Percentiles rank a stretch among this genome's conserved stretches.
Conservation (phyloP, 176 grass and related monocot species). For the Areca catechu region DNA sequence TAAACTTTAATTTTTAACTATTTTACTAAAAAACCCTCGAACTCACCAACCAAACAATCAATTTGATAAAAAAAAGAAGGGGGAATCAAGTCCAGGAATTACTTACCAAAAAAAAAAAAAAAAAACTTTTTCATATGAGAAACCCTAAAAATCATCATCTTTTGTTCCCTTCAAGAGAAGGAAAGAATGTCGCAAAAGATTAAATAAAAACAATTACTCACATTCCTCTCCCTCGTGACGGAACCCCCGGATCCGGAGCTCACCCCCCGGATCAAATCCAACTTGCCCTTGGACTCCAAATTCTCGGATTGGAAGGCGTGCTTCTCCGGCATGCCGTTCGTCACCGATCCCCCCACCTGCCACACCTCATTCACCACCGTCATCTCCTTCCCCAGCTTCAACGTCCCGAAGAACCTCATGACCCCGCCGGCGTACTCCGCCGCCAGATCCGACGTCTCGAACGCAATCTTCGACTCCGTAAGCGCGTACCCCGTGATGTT, state of each 20-base stretch:
- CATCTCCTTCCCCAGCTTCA: constrained; percentile 5
- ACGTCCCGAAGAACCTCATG: constrained; percentile 22
- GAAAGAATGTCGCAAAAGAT: neutral
- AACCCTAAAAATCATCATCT: neutral
- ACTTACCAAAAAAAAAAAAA: no score
- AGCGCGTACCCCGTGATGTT: constrained; percentile 38
- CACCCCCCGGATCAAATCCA: constrained; percentile 28
- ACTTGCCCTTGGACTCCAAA: constrained; percentile 29
- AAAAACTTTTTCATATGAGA: neutral
- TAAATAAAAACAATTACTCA: neutral
- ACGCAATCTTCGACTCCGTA: constrained; percentile 25
- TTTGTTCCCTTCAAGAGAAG: neutral
- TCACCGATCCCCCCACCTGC: constrained; percentile 39
- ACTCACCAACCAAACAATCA: no score
- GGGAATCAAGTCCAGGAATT: no score
- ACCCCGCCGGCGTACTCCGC: constrained; percentile 29
- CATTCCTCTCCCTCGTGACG: constrained; percentile 20
- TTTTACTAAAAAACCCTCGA: no score
- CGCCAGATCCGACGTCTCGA: constrained; percentile 27
- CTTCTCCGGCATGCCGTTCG: constrained; percentile 16
- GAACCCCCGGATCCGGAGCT: neutral
- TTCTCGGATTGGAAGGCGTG: constrained; percentile 39
- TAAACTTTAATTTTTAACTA: no score
- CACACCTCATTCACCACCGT: constrained; percentile 40
- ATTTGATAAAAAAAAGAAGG: no score